Conservation (phyloP, 176 grass and related monocot genomes). For the Eragrostis curvula region DNA sequence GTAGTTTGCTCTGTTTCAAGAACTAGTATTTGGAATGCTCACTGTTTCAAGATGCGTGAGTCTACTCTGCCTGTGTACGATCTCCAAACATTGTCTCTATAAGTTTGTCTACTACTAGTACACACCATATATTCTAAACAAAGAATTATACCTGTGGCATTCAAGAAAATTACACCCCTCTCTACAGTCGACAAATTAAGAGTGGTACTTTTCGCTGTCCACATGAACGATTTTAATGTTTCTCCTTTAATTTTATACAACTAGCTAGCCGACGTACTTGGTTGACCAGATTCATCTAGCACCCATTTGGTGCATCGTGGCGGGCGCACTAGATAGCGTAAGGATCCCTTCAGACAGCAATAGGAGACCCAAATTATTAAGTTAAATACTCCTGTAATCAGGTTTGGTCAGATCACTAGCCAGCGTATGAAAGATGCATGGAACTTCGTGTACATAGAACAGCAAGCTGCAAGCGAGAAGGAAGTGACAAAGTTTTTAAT, state of each 20-base stretch:
- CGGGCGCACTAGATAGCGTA: conserved; percentile 56
- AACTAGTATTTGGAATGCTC: too few species aligned
- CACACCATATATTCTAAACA: too few species aligned
- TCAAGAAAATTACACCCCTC: too few species aligned
- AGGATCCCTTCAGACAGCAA: conserved; percentile 64
- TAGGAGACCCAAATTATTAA: conserved; percentile 34
- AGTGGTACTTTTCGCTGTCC: neutral
- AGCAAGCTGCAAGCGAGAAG: neutral
- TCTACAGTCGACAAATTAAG: too few species aligned
- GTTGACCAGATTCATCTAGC: conserved; percentile 59
- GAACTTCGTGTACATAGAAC: neutral
- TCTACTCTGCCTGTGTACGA: too few species aligned
- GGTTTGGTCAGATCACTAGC: conserved; percentile 21
- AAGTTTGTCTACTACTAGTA: too few species aligned
- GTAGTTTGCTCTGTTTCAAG: too few species aligned
- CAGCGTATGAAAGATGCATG: neutral
- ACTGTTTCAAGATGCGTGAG: too few species aligned
- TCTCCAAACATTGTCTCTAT: too few species aligned
- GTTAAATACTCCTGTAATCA: conserved; percentile 22
- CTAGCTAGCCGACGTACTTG: conserved; percentile 26
- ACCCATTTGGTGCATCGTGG: conserved; percentile 42
- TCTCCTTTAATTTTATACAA: neutral
- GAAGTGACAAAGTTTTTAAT: too few species aligned
- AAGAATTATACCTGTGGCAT: too few species aligned
- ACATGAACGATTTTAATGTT: neutral